These are phyloP conservation scores for Ustulina deusta DNA, from an alignment of 2,329 filamentous ascomycete species.

Conservation along the genomic window DNA sequence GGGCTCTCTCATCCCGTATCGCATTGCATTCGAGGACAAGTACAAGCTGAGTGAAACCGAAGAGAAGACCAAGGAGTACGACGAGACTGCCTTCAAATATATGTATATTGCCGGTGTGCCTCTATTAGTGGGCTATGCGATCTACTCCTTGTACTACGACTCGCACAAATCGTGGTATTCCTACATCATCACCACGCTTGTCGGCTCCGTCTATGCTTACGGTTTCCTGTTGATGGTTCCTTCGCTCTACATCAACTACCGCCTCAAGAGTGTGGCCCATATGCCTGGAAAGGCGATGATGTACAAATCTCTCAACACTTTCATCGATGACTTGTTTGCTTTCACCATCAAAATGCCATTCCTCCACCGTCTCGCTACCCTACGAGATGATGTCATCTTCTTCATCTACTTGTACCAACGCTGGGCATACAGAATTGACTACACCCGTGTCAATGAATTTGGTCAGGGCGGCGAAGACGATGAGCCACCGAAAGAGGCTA, in stretches of 20 bases:
- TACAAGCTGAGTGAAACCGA: conserved; percentile 95
- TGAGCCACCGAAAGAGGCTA: conserved; percentile 54
- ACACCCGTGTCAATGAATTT: conserved; percentile 94
- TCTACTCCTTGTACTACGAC: conserved; percentile 92
- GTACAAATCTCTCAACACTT: conserved; percentile 98
- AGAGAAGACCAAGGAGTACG: conserved; percentile 98
- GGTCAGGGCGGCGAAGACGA: conserved; percentile 97
- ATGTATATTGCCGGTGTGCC: conserved; percentile 94
- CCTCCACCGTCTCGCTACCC: conserved; percentile 89
- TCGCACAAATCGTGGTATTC: conserved; percentile 98
- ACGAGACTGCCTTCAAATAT: conserved; percentile 97
- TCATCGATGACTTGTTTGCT: conserved; percentile 98
- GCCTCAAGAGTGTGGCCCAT: conserved; percentile 93
- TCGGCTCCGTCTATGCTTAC: conserved; percentile 96
- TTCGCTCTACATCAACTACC: conserved; percentile 98
- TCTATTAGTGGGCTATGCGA: conserved; percentile 87
- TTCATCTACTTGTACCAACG: conserved; percentile 97
- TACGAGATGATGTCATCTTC: conserved; percentile 97
- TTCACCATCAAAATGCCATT: conserved; percentile 99
- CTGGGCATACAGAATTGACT: conserved; percentile 92
- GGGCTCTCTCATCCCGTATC: conserved; percentile 80
- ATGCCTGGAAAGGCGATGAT: conserved; percentile 97
- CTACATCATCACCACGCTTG: conserved; percentile 93
- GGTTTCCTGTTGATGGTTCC: conserved; percentile 99
- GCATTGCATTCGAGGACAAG: conserved; percentile 92